Percentiles rank a stretch among this genome's conserved stretches.
These are phyloP conservation scores for Cercospora beticola DNA, from an alignment of 2,329 filamentous ascomycete genomes.

Conservation along the genomic window DNA sequence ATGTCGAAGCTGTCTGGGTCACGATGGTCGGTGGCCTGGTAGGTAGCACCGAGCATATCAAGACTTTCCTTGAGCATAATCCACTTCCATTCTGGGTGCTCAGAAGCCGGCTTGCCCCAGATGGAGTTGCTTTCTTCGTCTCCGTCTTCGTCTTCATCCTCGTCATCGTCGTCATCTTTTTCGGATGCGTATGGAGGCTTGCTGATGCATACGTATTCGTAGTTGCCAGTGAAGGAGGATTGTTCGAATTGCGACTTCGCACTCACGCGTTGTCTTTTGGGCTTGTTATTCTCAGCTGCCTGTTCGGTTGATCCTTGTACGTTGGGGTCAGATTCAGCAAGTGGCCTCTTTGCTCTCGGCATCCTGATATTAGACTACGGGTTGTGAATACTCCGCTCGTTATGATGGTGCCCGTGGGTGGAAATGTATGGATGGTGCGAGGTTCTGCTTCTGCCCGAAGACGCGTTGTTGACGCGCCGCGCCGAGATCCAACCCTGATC, in stretches of 20 bases:
- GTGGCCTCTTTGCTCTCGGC: conserved; percentile 11
- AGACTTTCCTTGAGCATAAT: conserved; percentile 12
- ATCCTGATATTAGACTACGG: neutral
- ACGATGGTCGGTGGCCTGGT: neutral
- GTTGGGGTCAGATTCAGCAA: conserved; percentile 9
- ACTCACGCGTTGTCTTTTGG: conserved; percentile 9
- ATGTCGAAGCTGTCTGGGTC: neutral
- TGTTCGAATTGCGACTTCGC: conserved; percentile 15
- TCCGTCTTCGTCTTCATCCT: neutral
- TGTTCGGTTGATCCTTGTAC: neutral
- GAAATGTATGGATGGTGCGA: neutral
- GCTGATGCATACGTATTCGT: conserved; percentile 13
- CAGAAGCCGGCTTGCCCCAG: conserved; percentile 2
- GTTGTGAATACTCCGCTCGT: neutral
- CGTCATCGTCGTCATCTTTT: neutral
- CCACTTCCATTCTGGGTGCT: conserved; percentile 16
- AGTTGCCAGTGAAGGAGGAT: conserved; percentile 5
- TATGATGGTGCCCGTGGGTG: neutral
- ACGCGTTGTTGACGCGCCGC: neutral
- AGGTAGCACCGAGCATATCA: conserved; percentile 9
- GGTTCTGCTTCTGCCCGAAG: neutral
- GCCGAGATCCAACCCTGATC: neutral
- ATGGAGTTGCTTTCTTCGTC: neutral
- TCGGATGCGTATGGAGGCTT: conserved; percentile 9
- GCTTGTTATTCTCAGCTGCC: neutral